Evolutionary conservation across 192 early-diverging fungal species (phyloP).

Genomic region (Spinellus fusiger): DNA sequence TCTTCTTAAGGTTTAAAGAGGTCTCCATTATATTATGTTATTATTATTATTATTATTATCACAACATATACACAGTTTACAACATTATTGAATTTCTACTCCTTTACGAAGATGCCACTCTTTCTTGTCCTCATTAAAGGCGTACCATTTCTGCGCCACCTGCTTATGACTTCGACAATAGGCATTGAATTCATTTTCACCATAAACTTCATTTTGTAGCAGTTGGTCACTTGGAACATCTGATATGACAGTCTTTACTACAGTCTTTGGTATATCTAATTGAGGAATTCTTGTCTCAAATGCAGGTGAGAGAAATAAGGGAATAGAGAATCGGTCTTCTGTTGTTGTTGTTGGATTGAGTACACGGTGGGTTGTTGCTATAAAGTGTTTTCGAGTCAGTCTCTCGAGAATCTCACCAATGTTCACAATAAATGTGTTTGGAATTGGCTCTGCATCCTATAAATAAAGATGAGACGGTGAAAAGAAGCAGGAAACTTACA

Average conservation of each 20-base stretch:
- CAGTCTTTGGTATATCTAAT: conserved; percentile 20
- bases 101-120: conserved; percentile 15
- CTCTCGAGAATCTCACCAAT: conserved; percentile 59
- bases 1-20: too few species aligned
- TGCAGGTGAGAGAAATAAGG: conserved; percentile 48
- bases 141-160: conserved; percentile 25
- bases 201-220: conserved; percentile 27
- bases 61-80: too few species aligned
- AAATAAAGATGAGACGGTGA: background rate
- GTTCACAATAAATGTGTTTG: conserved; percentile 57
- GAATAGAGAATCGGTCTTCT: conserved; percentile 48
- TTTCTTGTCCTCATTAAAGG: background rate
- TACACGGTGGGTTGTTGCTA: conserved; percentile 55
- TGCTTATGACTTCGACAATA: conserved; percentile 22
- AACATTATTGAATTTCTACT: too few species aligned
- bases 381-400: conserved; percentile 39
- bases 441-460: conserved; percentile 47
- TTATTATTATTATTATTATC: too few species aligned
- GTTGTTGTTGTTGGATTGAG: conserved; percentile 39
- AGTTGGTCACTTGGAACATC: conserved; percentile 33
- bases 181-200: conserved; percentile 23
- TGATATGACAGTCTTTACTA: conserved; percentile 22
- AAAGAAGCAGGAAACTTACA: conserved; percentile 10
- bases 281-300: conserved; percentile 33
- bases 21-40: too few species aligned